A percentile compares a stretch with the other conserved stretches of the same genome.
Evolutionary conservation across 495 filamentous ascomycete species (phyloP).

Genomic region (Immersiella caudata): DNA sequence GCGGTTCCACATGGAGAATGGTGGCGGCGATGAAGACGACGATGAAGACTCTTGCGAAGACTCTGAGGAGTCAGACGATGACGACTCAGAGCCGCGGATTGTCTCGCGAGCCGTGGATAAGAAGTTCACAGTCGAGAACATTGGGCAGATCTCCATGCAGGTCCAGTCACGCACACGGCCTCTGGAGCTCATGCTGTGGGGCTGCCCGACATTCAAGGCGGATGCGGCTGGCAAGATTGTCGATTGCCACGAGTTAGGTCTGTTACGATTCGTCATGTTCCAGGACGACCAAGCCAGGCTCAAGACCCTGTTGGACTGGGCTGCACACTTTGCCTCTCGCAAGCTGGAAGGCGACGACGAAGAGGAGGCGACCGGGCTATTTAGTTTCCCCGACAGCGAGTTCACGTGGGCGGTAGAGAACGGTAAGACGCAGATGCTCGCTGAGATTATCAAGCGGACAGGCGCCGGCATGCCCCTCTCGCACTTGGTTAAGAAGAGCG

Average conservation of each 20-base stretch:
- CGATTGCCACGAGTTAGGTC: conserved; percentile 18
- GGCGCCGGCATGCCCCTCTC: conserved; percentile 68
- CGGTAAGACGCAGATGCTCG: conserved; percentile 45
- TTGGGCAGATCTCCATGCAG: conserved; percentile 64
- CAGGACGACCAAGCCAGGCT: conserved; percentile 38
- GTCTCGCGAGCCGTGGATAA: conserved; percentile 56
- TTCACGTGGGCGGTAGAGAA: conserved; percentile 37
- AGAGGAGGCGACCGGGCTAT: conserved; percentile 36
- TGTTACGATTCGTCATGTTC: conserved; percentile 39
- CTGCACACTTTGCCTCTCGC: conserved; percentile 31
- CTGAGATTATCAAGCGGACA: conserved; percentile 48
- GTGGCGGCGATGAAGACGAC: conserved; percentile 19
- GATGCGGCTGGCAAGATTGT: not conserved
- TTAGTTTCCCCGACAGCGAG: conserved; percentile 33
- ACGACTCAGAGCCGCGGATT: conserved; percentile 45
- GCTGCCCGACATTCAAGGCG: conserved; percentile 16
- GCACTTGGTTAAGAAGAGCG: conserved; percentile 62
- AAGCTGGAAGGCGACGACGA: conserved; percentile 27
- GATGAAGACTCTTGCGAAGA: conserved; percentile 16
- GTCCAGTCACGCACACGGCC: conserved; percentile 63
- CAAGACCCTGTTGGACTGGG: conserved; percentile 43
- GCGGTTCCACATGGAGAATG: conserved; percentile 50
- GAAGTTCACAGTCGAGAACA: conserved; percentile 69
- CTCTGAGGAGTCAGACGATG: not conserved
- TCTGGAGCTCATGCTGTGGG: conserved; percentile 45